These are phyloP conservation scores for Aspergillus hortae DNA, from an alignment of 2,329 filamentous ascomycete species.

Conservation along the genomic window DNA sequence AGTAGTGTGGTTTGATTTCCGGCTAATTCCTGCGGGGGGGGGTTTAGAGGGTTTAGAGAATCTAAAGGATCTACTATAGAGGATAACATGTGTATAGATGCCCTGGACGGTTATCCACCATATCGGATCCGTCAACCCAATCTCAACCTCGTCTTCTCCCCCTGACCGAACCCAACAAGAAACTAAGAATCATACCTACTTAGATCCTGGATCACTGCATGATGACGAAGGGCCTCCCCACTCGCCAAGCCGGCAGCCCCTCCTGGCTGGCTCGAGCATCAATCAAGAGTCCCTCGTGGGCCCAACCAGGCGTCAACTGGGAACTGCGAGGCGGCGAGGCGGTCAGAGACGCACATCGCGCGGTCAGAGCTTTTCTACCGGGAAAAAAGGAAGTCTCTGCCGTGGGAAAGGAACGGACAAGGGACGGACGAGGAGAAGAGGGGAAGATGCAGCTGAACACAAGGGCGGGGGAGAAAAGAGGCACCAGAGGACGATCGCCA, in stretches of 20 bases:
- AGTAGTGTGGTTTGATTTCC: too few relatives aligned
- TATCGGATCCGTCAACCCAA: not conserved
- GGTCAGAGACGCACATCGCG: not conserved
- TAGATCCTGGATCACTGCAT: not conserved
- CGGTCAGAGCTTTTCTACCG: not conserved
- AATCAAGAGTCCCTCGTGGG: not conserved
- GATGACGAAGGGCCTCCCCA: conserved; percentile 7
- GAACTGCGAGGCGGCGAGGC: not conserved
- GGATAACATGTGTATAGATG: too few relatives aligned
- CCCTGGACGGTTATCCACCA: not conserved
- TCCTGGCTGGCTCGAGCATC: conserved; percentile 4
- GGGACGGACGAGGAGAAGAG: not conserved
- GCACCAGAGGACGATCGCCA: not conserved
- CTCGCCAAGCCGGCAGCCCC: conserved; percentile 13
- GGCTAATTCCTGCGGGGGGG: not conserved
- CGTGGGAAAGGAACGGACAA: not conserved
- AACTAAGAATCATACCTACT: too few relatives aligned
- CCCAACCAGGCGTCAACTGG: not conserved
- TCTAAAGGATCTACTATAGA: too few relatives aligned
- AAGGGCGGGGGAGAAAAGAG: not conserved
- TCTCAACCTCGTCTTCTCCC: not conserved
- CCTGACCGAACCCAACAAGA: not conserved
- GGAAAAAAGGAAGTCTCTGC: not conserved
- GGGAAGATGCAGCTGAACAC: not conserved
- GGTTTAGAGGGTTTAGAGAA: too few relatives aligned